A percentile compares a stretch with the other conserved stretches of the same genome.
These are phyloP conservation scores for Reutealis trisperma DNA, from an alignment of 345 rosid genomes.

Conservation along the genomic window DNA sequence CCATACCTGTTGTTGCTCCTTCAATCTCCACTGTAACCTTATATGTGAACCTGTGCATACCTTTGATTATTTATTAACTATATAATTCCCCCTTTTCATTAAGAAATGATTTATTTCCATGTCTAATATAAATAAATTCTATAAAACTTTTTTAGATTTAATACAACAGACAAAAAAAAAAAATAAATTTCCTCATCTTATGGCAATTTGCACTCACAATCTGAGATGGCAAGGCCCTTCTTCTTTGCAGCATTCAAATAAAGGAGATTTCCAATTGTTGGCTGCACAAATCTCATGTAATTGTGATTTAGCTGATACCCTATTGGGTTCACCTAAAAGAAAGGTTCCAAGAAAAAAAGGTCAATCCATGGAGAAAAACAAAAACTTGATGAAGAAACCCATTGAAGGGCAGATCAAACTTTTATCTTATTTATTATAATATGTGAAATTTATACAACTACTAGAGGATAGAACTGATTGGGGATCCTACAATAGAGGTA, in stretches of 20 bases:
- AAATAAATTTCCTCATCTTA: neutral
- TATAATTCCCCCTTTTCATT: no score
- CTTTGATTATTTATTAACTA: neutral
- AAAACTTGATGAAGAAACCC: no score
- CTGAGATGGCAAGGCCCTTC: constrained; percentile 49
- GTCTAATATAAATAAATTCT: no score
- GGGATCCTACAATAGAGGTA: no score
- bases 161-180: neutral
- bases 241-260: constrained; percentile 48
- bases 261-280: constrained; percentile 53
- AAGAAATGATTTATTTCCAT: no score
- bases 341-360: neutral
- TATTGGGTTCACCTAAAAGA: constrained; percentile 28
- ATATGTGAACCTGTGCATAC: constrained; percentile 42
- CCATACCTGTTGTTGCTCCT: constrained; percentile 11
- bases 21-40: constrained; percentile 43
- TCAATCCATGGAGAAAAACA: no score
- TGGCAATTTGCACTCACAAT: constrained; percentile 36
- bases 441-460: no score
- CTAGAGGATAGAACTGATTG: no score
- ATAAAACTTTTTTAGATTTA: no score
- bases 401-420: no score
- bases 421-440: no score
- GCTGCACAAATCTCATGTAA: constrained; percentile 47
- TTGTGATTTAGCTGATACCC: constrained; percentile 37